Base-by-base conservation (phyloP, 208 protist genomes). In the Balamuthia mandrillaris region DNA sequence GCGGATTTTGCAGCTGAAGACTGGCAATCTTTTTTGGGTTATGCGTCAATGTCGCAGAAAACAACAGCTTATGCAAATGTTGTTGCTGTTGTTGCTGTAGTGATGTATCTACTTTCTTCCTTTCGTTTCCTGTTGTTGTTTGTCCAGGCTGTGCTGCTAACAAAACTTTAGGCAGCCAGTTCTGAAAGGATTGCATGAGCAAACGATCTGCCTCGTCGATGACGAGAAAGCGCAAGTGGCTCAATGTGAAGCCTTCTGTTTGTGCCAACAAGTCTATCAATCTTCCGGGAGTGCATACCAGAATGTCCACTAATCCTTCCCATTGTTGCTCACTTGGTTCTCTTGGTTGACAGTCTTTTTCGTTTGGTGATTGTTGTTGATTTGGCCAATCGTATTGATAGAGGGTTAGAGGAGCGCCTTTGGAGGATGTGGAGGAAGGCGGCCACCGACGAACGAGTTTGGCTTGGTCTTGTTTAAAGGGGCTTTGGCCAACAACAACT, bases 161-260 rank as follows among this genome's bases (percentile, higher is more conserved):
- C 21, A 92, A 74, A 33, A 91, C 79, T 21, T 79, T 78, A 31
- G 60, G 66, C 21, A 95, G 86, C 93, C 93, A 95, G 33, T 89
- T 72, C 37, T 94, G 87, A 74, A 91, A 95, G 24, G 88, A 90
- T 33, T 95, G 89, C 41, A 58, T 44, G 49, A 95, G 65, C 68
- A 95, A 81, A 74, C 91, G 72, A 86, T 95, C 94, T 7, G 94
- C 93, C 75, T 95, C 94, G 74, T 95, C 94, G 27, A 96, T 85
- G 12, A 96, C 92, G 5, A 96, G 65, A 70, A 90, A 94, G 10
- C 84, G 68, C 54, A 96, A 77, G 83, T 93, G 89, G 61, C 92
- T 37, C 49, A 95, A 56, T 12, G 90, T 88, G 63, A 94, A 93
- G 14, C 81, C 87, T 1, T 14, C 51, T 1, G 81, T 91, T 12